Evolutionary conservation across 2,329 filamentous ascomycete genomes (phyloP).

Genomic region (Pyrenophora seminiperda): DNA sequence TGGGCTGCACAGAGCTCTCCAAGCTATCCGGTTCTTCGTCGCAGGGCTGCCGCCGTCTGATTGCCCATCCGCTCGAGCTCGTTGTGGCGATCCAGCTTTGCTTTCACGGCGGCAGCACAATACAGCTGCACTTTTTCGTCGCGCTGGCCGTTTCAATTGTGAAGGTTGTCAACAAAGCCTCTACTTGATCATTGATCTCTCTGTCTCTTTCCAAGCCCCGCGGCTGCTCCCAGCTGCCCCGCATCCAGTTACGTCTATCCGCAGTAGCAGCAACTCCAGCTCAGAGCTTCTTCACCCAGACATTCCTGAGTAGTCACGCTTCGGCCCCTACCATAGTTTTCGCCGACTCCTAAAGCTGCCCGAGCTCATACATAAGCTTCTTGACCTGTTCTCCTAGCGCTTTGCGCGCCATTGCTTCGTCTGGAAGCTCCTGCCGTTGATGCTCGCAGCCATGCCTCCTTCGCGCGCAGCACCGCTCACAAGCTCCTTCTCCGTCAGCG

Average conservation of each 20-base stretch:
- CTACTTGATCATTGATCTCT: constrained; percentile 5
- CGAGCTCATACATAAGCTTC: constrained; percentile 9
- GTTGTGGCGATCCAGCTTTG: constrained; percentile 17
- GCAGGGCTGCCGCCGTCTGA: constrained; percentile 12
- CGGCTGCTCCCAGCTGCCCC: constrained; percentile 14
- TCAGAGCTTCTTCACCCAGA: constrained; percentile 7
- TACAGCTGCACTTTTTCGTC: neutral
- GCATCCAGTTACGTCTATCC: constrained; percentile 16
- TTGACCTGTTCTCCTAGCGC: constrained; percentile 1
- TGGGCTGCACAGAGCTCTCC: constrained; percentile 17
- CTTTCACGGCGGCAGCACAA: constrained; percentile 5
- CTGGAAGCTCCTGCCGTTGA: constrained; percentile 34
- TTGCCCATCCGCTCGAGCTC: constrained; percentile 15
- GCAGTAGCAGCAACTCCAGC: constrained; percentile 16
- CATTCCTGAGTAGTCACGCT: constrained; percentile 4
- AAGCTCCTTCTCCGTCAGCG: constrained; percentile 88
- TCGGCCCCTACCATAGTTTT: constrained; percentile 3
- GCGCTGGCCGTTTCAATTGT: constrained; percentile 1
- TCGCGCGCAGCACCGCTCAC: constrained; percentile 77
- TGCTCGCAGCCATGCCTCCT: constrained; percentile 76
- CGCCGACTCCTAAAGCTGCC: constrained; percentile 5
- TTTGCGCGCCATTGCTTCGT: constrained; percentile 11
- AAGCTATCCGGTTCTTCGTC: constrained; percentile 15
- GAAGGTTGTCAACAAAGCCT: constrained; percentile 7
- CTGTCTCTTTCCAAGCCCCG: constrained; percentile 14